These are phyloP conservation scores for Gracilariopsis chorda DNA, from an alignment of 23 red algal genomes.

Conservation along the genomic window DNA sequence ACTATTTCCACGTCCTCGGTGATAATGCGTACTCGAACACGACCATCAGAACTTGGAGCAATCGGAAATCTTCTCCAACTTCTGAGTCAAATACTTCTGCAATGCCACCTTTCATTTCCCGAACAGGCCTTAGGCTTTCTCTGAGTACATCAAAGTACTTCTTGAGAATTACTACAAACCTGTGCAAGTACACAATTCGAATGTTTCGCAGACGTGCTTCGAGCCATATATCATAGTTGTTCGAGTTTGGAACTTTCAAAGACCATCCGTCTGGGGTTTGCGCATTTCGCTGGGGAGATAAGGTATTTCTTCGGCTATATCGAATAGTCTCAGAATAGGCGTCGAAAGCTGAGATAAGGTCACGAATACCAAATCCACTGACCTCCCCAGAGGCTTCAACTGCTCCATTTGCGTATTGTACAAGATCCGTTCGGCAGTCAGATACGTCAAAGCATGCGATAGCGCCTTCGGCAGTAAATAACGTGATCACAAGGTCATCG, in stretches of 20 bases:
- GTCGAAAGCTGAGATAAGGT: slow-evolving; percentile 64
- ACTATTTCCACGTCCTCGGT: slow-evolving; percentile 65
- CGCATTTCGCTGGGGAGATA: not conserved
- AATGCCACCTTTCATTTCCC: slow-evolving; percentile 68
- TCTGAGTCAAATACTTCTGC: slow-evolving; percentile 68
- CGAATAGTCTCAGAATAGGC: slow-evolving; percentile 60
- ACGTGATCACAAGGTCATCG: slow-evolving; percentile 37
- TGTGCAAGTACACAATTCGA: slow-evolving; percentile 72
- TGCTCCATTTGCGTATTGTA: slow-evolving; percentile 42
- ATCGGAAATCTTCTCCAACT: slow-evolving; percentile 47
- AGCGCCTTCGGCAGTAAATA: slow-evolving; percentile 67
- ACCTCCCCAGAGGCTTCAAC: slow-evolving; percentile 51
- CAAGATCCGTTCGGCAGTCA: slow-evolving; percentile 32
- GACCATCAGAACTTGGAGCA: slow-evolving; percentile 25
- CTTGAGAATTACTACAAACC: slow-evolving; percentile 72
- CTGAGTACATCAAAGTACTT: slow-evolving; percentile 69
- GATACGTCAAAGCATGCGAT: slow-evolving; percentile 69
- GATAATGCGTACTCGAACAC: slow-evolving; percentile 53
- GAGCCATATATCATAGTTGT: slow-evolving; percentile 52
- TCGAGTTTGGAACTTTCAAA: slow-evolving; percentile 29
- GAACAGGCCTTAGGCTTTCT: slow-evolving; percentile 66
- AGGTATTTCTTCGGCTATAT: slow-evolving; percentile 13
- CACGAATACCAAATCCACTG: slow-evolving; percentile 53
- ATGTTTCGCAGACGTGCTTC: slow-evolving; percentile 59
- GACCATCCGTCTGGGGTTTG: slow-evolving; percentile 53